Evolutionary conservation across 208 protist genomes (phyloP), one percentile per base, ranked within the genome.

Genomic region (Leishmania martiniquensis): DNA sequence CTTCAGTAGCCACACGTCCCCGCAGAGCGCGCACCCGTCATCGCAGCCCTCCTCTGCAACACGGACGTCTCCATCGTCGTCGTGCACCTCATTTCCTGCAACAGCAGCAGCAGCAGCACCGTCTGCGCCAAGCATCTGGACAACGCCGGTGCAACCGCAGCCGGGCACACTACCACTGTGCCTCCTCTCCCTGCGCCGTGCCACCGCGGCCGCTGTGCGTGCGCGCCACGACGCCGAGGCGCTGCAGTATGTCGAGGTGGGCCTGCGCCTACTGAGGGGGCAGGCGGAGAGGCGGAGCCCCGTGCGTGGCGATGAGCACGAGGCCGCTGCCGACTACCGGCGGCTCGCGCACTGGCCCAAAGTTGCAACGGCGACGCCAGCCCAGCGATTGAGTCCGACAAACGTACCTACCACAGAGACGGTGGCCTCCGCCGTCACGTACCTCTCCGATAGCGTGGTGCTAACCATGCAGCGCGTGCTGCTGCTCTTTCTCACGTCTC

Each of bases 121-220:
- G 34, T 51, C 74, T 12, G 45, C 15, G 20, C 54, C 62, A 13
- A 45, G 12, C 25, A 1, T 4, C 49, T 63, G 54, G 71, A 22
- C 34, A 25, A 51, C 39, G 39, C 54, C 20, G 29, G 44, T 76
- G 57, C 44, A 62, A 37, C 54, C 39, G 32, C 67, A 78, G 55
- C 17, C 74, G 15, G 74, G 80, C 2, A 72, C 69, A 20, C 69
- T 83, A 51, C 74, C 74, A 2, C 62, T 79, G 7, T 79, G 80
- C 54, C 74, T 83, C 22, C 51, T 76, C 4, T 70, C 80, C 1
- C n/a, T 83, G 67, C 80, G 74, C 2, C 52, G 51, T 17, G 80
- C 80, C 10, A 66, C 15, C 1, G 69, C 80, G 29, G 73, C 80
- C 5, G 80, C 80, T 22, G 80, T 83, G 68, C 51, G 68, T 1